These are phyloP conservation scores for Trichaptum fuscoviolaceum DNA, from an alignment of 768 basidiomycete species.

Conservation along the genomic window DNA sequence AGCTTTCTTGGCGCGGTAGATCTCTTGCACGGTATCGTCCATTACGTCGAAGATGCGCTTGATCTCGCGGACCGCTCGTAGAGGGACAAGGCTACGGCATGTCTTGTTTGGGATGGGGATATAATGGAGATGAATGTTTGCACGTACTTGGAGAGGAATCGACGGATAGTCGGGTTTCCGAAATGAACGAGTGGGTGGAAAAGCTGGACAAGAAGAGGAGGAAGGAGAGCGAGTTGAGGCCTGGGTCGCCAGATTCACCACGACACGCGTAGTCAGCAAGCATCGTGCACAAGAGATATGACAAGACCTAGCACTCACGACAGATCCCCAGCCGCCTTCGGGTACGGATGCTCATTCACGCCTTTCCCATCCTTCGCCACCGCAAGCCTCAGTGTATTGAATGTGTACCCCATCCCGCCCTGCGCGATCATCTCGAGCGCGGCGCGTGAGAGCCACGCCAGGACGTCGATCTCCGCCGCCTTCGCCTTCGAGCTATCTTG, in stretches of 20 bases:
- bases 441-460: constrained; percentile 15
- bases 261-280: neutral
- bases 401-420: constrained; percentile 32
- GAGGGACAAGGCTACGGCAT: constrained; percentile 19
- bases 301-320: constrained; percentile 21
- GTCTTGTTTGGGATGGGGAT: neutral
- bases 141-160: constrained; percentile 34
- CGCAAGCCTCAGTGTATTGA: constrained; percentile 23
- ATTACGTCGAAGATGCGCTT: constrained; percentile 25
- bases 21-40: constrained; percentile 20
- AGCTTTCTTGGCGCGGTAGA: neutral
- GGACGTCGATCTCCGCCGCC: constrained; percentile 12
- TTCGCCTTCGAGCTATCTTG: constrained; percentile 13
- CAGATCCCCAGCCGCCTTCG: constrained; percentile 24
- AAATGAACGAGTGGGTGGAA: constrained; percentile 27
- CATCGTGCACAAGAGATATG: neutral
- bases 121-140: neutral
- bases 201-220: neutral
- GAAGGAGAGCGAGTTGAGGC: constrained; percentile 20
- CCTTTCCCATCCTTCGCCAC: constrained; percentile 19
- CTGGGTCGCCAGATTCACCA: constrained; percentile 18
- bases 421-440: constrained; percentile 38
- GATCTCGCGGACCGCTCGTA: constrained; percentile 23
- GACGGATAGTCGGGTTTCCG: constrained; percentile 34
- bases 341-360: constrained; percentile 22